A percentile compares a stretch with the other conserved stretches of the same genome.
Evolutionary conservation across 768 basidiomycete species (phyloP).

Genomic region (Strobilomyces dryophilus): DNA sequence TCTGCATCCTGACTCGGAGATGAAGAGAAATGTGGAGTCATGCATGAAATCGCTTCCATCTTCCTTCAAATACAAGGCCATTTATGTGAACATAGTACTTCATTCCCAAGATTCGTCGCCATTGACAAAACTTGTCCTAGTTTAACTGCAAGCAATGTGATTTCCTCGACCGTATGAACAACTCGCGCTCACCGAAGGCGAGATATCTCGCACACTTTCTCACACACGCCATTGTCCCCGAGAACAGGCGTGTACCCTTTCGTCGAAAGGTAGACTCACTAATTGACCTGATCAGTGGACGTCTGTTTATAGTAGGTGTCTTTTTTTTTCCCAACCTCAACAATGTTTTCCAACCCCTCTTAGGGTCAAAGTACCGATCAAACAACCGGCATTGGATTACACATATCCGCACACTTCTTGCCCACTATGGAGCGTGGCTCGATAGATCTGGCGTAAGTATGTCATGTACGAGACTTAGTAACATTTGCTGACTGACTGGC

Average conservation of each 20-base stretch:
- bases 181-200: background rate
- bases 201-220: background rate
- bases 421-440: slow-evolving; percentile 94
- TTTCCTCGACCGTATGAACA: background rate
- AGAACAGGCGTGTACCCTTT: background rate
- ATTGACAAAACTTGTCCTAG: background rate
- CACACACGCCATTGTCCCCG: slow-evolving; percentile 4
- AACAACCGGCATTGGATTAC: slow-evolving; percentile 71
- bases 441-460: slow-evolving; percentile 74
- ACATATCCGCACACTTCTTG: slow-evolving; percentile 79
- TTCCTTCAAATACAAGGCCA: slow-evolving; percentile 6
- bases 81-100: slow-evolving; percentile 5
- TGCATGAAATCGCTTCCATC: slow-evolving; percentile 6
- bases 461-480: background rate
- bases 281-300: slow-evolving; percentile 2
- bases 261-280: background rate
- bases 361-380: slow-evolving; percentile 88
- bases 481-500: background rate
- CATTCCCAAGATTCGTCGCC: background rate
- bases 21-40: slow-evolving; percentile 5
- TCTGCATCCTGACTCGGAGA: slow-evolving; percentile 1
- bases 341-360: background rate
- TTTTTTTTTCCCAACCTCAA: background rate
- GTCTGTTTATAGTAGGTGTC: slow-evolving; percentile 12
- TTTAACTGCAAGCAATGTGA: slow-evolving; percentile 9